These are phyloP conservation scores for Tetracladium setigerum DNA, from an alignment of 495 filamentous ascomycete species.

Conservation along the genomic window DNA sequence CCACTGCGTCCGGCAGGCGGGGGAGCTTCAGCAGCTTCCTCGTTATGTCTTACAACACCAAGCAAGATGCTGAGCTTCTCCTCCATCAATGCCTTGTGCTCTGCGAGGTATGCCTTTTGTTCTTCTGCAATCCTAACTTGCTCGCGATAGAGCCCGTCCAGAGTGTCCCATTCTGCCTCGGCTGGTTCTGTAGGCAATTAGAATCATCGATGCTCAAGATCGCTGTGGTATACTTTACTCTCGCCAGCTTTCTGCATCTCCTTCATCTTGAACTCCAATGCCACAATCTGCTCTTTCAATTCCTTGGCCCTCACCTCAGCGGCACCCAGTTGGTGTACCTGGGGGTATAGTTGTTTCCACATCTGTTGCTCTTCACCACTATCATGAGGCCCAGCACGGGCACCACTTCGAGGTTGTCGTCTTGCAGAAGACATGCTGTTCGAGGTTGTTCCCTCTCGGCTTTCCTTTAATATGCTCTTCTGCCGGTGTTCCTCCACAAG, in stretches of 20 bases:
- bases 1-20: slow-evolving; percentile 33
- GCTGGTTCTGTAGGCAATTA: slow-evolving; percentile 13
- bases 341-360: slow-evolving; percentile 14
- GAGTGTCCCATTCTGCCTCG: slow-evolving; percentile 28
- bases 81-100: slow-evolving; percentile 51
- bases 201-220: background rate
- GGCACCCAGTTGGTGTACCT: slow-evolving; percentile 12
- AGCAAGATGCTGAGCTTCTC: slow-evolving; percentile 52
- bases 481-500: no score
- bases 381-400: slow-evolving; percentile 21
- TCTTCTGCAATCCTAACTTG: slow-evolving; percentile 57
- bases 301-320: slow-evolving; percentile 29
- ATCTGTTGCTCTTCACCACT: slow-evolving; percentile 15
- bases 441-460: no score
- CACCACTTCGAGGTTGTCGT: slow-evolving; percentile 16
- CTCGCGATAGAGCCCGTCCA: slow-evolving; percentile 54
- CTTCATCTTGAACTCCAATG: slow-evolving; percentile 42
- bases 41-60: slow-evolving; percentile 37
- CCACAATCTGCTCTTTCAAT: slow-evolving; percentile 44
- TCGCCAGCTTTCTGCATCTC: slow-evolving; percentile 35
- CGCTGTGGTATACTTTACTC: slow-evolving; percentile 25
- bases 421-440: background rate
- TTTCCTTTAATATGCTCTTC: no score
- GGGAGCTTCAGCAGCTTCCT: slow-evolving; percentile 5
- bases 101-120: slow-evolving; percentile 48